Base-by-base conservation (phyloP, 192 early-diverging fungal genomes). In the Helicostylum pulchrum region DNA sequence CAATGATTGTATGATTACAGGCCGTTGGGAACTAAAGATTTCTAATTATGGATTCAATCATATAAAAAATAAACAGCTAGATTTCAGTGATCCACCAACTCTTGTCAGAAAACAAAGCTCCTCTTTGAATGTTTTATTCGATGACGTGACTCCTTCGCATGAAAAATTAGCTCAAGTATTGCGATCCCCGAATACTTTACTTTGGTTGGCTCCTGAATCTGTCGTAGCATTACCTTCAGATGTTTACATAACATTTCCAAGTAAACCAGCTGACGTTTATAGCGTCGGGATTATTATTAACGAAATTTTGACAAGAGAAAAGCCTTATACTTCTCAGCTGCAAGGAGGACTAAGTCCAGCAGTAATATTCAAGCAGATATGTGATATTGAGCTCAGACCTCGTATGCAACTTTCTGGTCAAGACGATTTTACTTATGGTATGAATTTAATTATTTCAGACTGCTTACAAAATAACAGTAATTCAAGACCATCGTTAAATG, bases 211-310 rank as follows among this genome's bases (percentile, higher is more conserved):
- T 9, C 67, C 67, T 62, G 77, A 79, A 36, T 76, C 74, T 34
- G 11, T 79, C 5, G 11, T 60, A 10, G 47, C 60, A 10, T 52
- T 49, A 9, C 63, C 59, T 30, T 36, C 53, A 31, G 67, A 65
- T 9, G 58, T 64, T 4, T 76, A 70, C 46, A 45, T 73, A 43
- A 61, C 68, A 1, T 12, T 46, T 7, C 70, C 74, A 20, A 76
- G 45, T 50, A 74, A 70, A 31, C 43, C 60, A 17, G 73, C 70
- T 15, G 77, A 79, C 49, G 39, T 67, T 0, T 79, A 71, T 47
- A 77, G 74, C 26, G 78, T 75, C 20, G 78, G 78, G 31, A 52
- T 79, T 20, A 73, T 79, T 36, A 74, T 79, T 12, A 79, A 79
- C 42, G 78, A 79, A 62, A 76, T 79, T 10, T 43, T 79, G 53